These are phyloP conservation scores for Hericium erinaceus DNA, from an alignment of 768 basidiomycete species.

Conservation along the genomic window DNA sequence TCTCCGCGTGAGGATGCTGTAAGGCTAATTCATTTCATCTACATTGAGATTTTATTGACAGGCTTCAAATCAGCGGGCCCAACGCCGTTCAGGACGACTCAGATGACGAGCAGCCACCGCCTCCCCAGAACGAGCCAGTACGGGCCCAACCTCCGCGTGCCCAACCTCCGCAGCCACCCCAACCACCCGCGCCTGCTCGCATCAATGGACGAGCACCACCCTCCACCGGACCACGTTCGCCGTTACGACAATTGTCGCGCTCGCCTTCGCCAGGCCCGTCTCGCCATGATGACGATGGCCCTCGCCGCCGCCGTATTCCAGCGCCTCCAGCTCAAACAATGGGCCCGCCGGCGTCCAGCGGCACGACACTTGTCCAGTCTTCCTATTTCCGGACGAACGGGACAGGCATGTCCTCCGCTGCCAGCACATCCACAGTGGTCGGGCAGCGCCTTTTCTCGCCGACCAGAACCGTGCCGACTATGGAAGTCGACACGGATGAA, in stretches of 20 bases:
- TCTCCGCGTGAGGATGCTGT: conserved; percentile 64
- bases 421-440: not conserved
- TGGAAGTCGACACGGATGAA: not conserved
- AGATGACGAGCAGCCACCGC: not conserved
- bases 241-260: not conserved
- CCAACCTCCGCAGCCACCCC: not conserved
- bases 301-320: not conserved
- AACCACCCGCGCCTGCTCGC: conserved; percentile 3
- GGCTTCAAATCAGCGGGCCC: not conserved
- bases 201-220: not conserved
- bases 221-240: conserved; percentile 8
- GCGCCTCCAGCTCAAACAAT: not conserved
- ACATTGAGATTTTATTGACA: not conserved
- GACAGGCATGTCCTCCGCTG: not conserved
- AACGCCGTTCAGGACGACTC: not conserved
- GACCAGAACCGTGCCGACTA: not conserved
- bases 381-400: not conserved
- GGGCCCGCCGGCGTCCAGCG: not conserved
- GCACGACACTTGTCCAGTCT: not conserved
- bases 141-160: too few species aligned
- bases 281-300: not conserved
- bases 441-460: not conserved
- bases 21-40: not conserved
- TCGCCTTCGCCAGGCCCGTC: not conserved
- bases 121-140: not conserved